Evolutionary conservation across 495 filamentous ascomycete genomes (phyloP).

Genomic region (Podospora tetraspora): DNA sequence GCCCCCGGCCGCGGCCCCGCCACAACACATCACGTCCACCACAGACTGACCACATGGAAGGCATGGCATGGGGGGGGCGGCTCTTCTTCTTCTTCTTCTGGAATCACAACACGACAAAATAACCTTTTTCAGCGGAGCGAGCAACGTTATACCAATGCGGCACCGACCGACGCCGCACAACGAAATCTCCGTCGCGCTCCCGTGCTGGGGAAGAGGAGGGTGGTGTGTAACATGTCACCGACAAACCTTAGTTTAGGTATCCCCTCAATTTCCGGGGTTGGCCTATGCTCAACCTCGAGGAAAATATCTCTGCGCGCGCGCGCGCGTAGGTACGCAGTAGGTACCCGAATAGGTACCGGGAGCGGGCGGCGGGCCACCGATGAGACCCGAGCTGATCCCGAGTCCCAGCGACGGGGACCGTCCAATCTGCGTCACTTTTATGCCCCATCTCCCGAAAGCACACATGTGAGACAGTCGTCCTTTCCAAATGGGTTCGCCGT

Average conservation of each 20-base stretch:
- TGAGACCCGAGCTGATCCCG: neutral
- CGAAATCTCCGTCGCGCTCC: neutral
- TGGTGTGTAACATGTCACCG: neutral
- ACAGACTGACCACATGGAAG: neutral
- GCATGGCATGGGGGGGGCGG: no score
- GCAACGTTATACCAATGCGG: neutral
- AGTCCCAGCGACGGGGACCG: neutral
- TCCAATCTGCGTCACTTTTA: neutral
- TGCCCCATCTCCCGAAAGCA: neutral
- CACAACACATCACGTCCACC: neutral
- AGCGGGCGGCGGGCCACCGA: neutral
- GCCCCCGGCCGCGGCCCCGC: neutral
- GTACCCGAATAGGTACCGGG: neutral
- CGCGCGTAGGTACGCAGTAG: neutral
- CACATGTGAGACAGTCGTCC: neutral
- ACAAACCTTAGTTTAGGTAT: no score
- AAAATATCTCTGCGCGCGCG: no score
- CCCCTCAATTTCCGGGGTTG: no score
- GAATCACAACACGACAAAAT: neutral
- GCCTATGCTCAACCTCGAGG: no score
- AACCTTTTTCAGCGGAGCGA: neutral
- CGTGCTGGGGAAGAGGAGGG: no score
- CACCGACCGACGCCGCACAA: neutral
- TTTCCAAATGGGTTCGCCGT: no score
- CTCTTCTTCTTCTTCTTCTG: neutral